Evolutionary conservation across 345 rosid species (phyloP), one percentile per base, ranked within the genome.

Genomic region (Pistacia atlantica): DNA sequence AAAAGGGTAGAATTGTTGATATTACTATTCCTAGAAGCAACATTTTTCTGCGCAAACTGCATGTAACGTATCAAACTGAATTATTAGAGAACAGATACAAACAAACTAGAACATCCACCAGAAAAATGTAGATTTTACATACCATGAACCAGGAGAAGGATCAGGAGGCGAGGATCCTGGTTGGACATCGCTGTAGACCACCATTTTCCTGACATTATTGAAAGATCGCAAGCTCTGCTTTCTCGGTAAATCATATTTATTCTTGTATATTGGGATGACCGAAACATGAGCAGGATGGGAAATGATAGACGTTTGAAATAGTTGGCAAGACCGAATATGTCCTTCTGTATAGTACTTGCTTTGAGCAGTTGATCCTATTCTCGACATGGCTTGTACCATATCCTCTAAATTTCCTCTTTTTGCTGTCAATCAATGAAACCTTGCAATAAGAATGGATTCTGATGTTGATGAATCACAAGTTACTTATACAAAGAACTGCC

Each of bases 1-100:
- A 78, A 52, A 81, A 83, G 67, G 91, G 88, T 20, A 88, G 74
- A 70, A 85, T 58, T 49, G 74, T 64, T 37, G 93, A 75, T 60
- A 88, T 18, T 38, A 81, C 31, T 65, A 83, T 67, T 76, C 91
- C 91, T 65, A 86, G 17, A 75, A 82, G 69, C 90, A 90, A 90
- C 22, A 75, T 6, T 64, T 81, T 88, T 91, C 89, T 90, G 90
- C 69, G 22, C 49, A 48, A 0, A 20, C 5, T 11, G 28, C 20
- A 45, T 13, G 33, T 31, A 31, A 18, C 17, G 42, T 13, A 65
- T 65, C 25, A 35, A 17, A 38, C 2, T 31, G 57, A 16, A 54
- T 6, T 28, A 6, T 49, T 16, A 48, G 14, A 65, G 5, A 18
- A 17, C 28, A 18, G 11, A 35, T 2, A 31, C 33, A 20, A 0